Percentiles rank a stretch among this genome's conserved stretches.
These are phyloP conservation scores for Plasmodium fragile DNA, from an alignment of 169 alveolate genomes.

Conservation along the genomic window DNA sequence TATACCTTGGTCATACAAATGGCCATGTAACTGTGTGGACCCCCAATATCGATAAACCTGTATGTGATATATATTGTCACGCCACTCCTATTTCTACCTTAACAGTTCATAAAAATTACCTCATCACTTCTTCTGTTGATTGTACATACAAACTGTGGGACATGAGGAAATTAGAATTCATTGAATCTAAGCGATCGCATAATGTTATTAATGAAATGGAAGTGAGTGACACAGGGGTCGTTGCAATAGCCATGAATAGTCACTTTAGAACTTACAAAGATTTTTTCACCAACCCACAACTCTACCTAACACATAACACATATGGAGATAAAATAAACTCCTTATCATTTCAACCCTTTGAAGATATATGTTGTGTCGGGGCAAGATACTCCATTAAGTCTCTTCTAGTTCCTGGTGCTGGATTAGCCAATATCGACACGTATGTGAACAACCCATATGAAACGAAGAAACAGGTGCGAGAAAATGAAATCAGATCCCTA, in stretches of 20 bases:
- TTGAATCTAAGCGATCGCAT: slow-evolving; percentile 26
- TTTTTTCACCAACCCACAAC: slow-evolving; percentile 29
- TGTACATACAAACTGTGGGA: slow-evolving; percentile 95
- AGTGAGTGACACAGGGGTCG: slow-evolving; percentile 57
- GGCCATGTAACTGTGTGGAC: slow-evolving; percentile 96
- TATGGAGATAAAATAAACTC: slow-evolving; percentile 82
- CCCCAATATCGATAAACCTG: slow-evolving; percentile 92
- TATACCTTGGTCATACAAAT: slow-evolving; percentile 93
- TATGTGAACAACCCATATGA: slow-evolving; percentile 86
- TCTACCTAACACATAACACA: slow-evolving; percentile 54
- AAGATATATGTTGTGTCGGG: slow-evolving; percentile 96
- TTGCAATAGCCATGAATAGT: slow-evolving; percentile 81
- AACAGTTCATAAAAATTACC: slow-evolving; percentile 77
- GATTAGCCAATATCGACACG: slow-evolving; percentile 94
- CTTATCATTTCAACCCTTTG: slow-evolving; percentile 92
- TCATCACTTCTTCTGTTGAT: slow-evolving; percentile 84
- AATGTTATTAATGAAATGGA: slow-evolving; percentile 62
- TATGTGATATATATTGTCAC: slow-evolving; percentile 79
- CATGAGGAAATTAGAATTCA: slow-evolving; percentile 88
- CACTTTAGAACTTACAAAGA: slow-evolving; percentile 77
- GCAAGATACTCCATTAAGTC: slow-evolving; percentile 91
- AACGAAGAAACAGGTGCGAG: slow-evolving; percentile 88
- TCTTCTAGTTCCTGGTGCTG: slow-evolving; percentile 96
- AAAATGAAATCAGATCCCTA: slow-evolving; percentile 91
- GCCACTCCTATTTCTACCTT: slow-evolving; percentile 81